Base-by-base conservation (phyloP, 345 rosid genomes). In the Populus euphratica region DNA sequence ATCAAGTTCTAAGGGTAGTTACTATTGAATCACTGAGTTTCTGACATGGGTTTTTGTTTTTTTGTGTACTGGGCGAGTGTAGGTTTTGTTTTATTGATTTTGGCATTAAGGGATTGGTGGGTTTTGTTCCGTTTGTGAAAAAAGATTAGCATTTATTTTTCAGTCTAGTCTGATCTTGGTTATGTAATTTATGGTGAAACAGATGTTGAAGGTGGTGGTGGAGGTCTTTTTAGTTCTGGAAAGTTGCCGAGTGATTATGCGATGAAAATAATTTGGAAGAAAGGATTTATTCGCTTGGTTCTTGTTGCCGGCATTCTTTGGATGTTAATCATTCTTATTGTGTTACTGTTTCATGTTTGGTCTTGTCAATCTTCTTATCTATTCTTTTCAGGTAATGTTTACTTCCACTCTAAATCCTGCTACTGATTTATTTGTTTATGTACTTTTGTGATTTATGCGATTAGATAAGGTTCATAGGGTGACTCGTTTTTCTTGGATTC, bases 261-360 rank as follows among this genome's bases (percentile, higher is more conserved):
- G 0, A 62, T 87, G 77, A 92, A 78, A 75, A 82, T 62, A 6
- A 69, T 89, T 41, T 91, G 97, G 90, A 96, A 92, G 82, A 81
- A 82, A 3, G 98, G 99, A 35, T 91, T 96, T 83, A 33, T 91
- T 67, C 88, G 92, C 23, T 83, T 96, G 88, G 88, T 92, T 83
- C 86, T 94, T 41, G 94, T 94, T 1, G 98, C 82, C 0, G 97
- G 92, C 88, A 89, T 96, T 52, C 70, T 87, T 39, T 96, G 94
- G 99, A 91, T 92, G 97, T 75, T 96, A 12, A 93, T 94, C 70
- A 91, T 96, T 80, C 92, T 96, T 64, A 13, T 85, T 78, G 94
- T 85, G 2, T 76, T 89, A 31, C 74, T 92, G 50, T 88, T 96
- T 83, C 99, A 92, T 75, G 77, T 94, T 63, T 94, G 98, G 97